These are phyloP conservation scores for Zygoascus flipseniorum DNA, from an alignment of 805 yeast species.

Conservation along the genomic window DNA sequence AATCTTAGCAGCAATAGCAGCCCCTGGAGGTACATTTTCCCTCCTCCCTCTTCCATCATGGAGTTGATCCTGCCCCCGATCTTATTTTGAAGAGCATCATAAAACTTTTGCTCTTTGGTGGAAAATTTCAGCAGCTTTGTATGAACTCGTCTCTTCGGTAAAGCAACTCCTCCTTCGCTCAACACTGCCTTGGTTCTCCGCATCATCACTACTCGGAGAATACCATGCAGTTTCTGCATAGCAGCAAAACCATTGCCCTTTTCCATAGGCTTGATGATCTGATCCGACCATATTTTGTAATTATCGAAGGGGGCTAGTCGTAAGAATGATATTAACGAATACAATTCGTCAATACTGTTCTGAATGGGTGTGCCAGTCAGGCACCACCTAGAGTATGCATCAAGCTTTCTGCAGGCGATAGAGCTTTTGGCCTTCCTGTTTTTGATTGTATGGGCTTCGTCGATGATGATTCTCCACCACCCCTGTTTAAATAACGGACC, in stretches of 20 bases:
- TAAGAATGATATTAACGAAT: constrained; percentile 40
- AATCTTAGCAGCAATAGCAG: constrained; percentile 29
- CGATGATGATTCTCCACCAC: constrained; percentile 52
- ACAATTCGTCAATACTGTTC: constrained; percentile 45
- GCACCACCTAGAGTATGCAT: constrained; percentile 44
- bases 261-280: constrained; percentile 22
- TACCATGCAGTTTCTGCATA: constrained; percentile 20
- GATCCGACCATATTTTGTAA: constrained; percentile 18
- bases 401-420: constrained; percentile 36
- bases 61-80: constrained; percentile 9
- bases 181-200: constrained; percentile 39
- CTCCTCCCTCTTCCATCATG: constrained; percentile 26
- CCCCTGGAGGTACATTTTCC: constrained; percentile 19
- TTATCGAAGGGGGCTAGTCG: constrained; percentile 23
- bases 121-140: constrained; percentile 20
- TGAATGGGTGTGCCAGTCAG: constrained; percentile 62
- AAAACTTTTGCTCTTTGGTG: constrained; percentile 22
- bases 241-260: constrained; percentile 16
- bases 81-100: constrained; percentile 19
- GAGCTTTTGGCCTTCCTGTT: constrained; percentile 41
- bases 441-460: constrained; percentile 58
- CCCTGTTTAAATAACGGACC: constrained; percentile 22
- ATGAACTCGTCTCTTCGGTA: constrained; percentile 21
- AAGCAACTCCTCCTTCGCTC: constrained; percentile 13
- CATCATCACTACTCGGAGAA: constrained; percentile 33